phyloP scores from a whole-genome alignment of 306 rosid species.

The Pachyrhizus erosus region DNA sequence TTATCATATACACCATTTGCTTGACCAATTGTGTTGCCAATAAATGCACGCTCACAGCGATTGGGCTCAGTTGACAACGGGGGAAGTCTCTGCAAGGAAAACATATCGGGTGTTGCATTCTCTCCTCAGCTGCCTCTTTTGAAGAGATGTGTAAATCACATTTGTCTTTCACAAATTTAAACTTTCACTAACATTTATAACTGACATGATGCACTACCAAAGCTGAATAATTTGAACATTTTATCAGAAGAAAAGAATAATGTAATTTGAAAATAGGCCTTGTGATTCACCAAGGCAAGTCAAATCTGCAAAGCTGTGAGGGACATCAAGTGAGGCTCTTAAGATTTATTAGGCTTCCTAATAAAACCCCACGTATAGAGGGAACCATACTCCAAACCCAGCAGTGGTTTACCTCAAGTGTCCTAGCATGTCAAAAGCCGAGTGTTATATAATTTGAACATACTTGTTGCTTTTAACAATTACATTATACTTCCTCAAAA shows the following conservation, averaged over 20 bases:
- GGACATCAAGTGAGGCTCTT: not conserved
- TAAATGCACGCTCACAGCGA: constrained; percentile 87
- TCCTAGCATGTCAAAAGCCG: not conserved
- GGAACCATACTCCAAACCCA: not conserved
- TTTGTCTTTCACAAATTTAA: constrained; percentile 25
- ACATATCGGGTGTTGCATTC: constrained; percentile 6
- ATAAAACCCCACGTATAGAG: not conserved
- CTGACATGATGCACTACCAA: not conserved
- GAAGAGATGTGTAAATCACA: not conserved
- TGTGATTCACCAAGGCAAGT: not conserved
- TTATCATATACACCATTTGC: constrained; percentile 98
- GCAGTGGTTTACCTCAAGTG: not conserved
- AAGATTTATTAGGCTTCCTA: constrained; percentile 3
- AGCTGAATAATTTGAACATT: not conserved
- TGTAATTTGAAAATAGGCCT: not conserved
- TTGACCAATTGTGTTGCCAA: constrained; percentile 94
- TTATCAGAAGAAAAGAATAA: constrained; percentile 3
- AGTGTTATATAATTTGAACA: constrained; percentile 5
- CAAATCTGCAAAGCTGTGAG: not conserved
- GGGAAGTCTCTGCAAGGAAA: constrained; percentile 82
- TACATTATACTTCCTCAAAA: not conserved
- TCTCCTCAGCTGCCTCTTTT: constrained; percentile 1
- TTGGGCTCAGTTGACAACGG: constrained; percentile 90
- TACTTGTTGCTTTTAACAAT: not conserved
- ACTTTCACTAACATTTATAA: constrained; percentile 10